Conservation (phyloP, 495 filamentous ascomycete species). For the Penicillium silybi region DNA sequence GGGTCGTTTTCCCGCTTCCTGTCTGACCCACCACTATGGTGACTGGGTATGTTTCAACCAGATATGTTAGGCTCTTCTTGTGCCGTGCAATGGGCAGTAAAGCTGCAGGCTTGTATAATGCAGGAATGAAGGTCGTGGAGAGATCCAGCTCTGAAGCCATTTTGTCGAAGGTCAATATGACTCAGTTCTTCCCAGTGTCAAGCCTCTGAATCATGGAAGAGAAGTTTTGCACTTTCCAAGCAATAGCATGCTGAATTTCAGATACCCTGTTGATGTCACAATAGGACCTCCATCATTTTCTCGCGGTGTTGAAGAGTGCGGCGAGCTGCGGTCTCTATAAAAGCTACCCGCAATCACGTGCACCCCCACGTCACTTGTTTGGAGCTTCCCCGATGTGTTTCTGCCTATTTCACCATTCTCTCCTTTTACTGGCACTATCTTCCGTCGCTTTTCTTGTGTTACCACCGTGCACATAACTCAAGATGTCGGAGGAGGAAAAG, state of each 20-base stretch:
- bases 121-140: conserved; percentile 63
- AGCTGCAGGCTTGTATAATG: conserved; percentile 72
- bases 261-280: neutral
- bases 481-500: conserved; percentile 42
- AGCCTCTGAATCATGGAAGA: neutral
- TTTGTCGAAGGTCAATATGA: conserved; percentile 3
- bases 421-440: conserved; percentile 8
- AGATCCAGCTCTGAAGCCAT: conserved; percentile 54
- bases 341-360: conserved; percentile 31
- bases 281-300: conserved; percentile 1
- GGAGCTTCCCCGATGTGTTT: conserved; percentile 31
- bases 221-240: neutral
- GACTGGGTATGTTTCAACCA: conserved; percentile 72
- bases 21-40: conserved; percentile 86
- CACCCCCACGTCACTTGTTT: conserved; percentile 37
- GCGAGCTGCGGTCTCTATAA: conserved; percentile 18
- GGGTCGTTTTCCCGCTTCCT: conserved; percentile 88
- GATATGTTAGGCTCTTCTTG: conserved; percentile 67
- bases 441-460: neutral
- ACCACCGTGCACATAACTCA: neutral
- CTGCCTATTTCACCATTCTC: conserved; percentile 27
- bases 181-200: neutral
- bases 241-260: conserved; percentile 3
- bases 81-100: conserved; percentile 77
- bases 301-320: neutral